phyloP scores from a whole-genome alignment of 2,329 filamentous ascomycete genomes.

The Juglanconis oblonga region DNA sequence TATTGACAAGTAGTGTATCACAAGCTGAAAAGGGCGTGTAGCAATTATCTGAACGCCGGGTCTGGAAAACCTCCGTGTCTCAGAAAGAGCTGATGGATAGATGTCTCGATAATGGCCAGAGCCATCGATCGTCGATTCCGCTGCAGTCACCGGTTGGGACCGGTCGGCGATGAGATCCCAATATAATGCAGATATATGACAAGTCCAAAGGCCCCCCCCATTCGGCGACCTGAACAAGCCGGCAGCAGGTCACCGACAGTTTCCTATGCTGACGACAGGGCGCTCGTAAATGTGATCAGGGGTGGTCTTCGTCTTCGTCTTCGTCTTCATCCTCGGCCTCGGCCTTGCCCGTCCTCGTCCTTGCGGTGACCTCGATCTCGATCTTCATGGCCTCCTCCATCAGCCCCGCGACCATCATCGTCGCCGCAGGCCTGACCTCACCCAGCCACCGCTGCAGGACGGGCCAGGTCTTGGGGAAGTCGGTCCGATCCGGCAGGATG shows the following conservation, averaged over 20 bases:
- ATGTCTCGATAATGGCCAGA: not conserved
- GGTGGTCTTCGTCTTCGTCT: not conserved
- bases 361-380: slow-evolving; percentile 34
- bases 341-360: slow-evolving; percentile 9
- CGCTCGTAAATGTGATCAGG: too few species aligned
- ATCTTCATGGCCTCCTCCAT: slow-evolving; percentile 48
- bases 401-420: slow-evolving; percentile 49
- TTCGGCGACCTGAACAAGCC: not conserved
- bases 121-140: not conserved
- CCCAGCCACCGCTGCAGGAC: slow-evolving; percentile 49
- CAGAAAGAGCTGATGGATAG: not conserved
- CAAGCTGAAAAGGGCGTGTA: too few species aligned
- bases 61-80: too few species aligned
- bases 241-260: not conserved
- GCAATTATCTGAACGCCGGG: too few species aligned
- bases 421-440: slow-evolving; percentile 48
- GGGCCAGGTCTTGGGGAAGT: slow-evolving; percentile 48
- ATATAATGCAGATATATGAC: not conserved
- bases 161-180: not conserved
- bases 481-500: slow-evolving; percentile 44
- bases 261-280: too few species aligned
- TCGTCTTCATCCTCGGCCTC: not conserved
- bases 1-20: too few species aligned
- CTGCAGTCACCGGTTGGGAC: not conserved
- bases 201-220: not conserved